Evolutionary conservation across 805 yeast species (phyloP), one percentile per base, ranked within the genome.

Genomic region (Lachancea meyersii): DNA sequence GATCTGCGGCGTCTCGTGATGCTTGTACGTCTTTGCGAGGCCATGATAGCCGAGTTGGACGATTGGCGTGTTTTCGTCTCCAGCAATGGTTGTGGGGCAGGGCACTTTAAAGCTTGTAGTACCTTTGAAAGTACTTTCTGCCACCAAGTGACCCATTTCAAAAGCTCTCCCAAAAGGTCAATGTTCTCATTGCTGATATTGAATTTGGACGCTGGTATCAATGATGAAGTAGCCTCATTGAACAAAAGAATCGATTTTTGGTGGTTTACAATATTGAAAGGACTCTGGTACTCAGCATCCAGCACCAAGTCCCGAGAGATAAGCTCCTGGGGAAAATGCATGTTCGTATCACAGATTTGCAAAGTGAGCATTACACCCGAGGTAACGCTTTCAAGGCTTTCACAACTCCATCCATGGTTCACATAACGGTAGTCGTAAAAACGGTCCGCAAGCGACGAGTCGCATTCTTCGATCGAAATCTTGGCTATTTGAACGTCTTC

Each of bases 81-180:
- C 19, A 11, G 11, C 5, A 31, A 17, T 2, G 36, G 40, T 4
- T 16, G 31, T 9, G 38, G 34, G 13, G 35, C 38, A 17, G 44
- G 38, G 17, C 37, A 31, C 14, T 42, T 36, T 13, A 42, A 26
- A 11, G 27, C 19, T 11, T 37, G 32, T 2, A 42, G 38, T 13
- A 42, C 37, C 8, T 40, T 40, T 13, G 26, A 37, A 6, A 42
- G 26, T 8, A 42, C 38, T 14, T 42, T 31, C 14, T 36, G 37
- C 8, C 55, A 58, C 68, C 68, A 63, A 13, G 47, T 41, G 17
- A 53, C 31, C 65, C 65, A 63, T 30, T 51, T 56, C 34, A 60
- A 34, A 13, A 63, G 41, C 30, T 58, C 64, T 6, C 38, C 23
- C 6, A 59, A 28, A n/a, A 57, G 35, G 26, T 55, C 55, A n/a